These are phyloP conservation scores for Lachnellula arida DNA, from an alignment of 2,329 filamentous ascomycete genomes.

Conservation along the genomic window DNA sequence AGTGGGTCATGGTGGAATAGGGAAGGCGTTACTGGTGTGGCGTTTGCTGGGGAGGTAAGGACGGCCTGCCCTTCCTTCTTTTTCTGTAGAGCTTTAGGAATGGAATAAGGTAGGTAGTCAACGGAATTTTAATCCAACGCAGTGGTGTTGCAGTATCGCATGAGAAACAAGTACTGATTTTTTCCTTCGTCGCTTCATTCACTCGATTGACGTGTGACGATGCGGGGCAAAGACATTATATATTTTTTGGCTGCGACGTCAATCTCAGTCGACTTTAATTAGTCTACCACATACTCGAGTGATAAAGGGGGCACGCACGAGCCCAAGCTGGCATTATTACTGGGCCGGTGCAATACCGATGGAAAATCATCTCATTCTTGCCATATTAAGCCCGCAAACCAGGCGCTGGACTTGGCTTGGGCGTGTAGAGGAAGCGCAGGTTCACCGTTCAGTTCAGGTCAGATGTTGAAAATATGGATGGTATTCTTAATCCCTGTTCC, in stretches of 20 bases:
- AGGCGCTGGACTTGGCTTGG: background rate
- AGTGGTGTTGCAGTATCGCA: too few species aligned
- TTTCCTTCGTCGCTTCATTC: background rate
- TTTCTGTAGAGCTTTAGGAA: background rate
- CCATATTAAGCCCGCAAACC: background rate
- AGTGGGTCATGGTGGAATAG: slow-evolving; percentile 23
- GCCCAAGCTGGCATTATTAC: background rate
- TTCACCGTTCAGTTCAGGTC: background rate
- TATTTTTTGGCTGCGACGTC: background rate
- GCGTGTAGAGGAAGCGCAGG: background rate
- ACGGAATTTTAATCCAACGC: too few species aligned
- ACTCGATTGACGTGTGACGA: background rate
- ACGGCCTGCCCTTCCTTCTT: background rate
- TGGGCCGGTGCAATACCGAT: too few species aligned
- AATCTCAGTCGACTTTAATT: background rate
- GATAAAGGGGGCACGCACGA: background rate
- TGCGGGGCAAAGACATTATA: background rate
- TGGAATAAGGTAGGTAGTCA: too few species aligned
- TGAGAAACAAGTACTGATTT: background rate
- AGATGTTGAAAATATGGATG: background rate
- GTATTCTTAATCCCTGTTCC: background rate
- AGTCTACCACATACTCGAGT: background rate
- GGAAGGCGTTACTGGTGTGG: background rate
- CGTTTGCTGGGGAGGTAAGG: background rate
- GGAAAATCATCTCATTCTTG: background rate